phyloP scores from a whole-genome alignment of 2,329 filamentous ascomycete species.

The Talaromyces sp. region DNA sequence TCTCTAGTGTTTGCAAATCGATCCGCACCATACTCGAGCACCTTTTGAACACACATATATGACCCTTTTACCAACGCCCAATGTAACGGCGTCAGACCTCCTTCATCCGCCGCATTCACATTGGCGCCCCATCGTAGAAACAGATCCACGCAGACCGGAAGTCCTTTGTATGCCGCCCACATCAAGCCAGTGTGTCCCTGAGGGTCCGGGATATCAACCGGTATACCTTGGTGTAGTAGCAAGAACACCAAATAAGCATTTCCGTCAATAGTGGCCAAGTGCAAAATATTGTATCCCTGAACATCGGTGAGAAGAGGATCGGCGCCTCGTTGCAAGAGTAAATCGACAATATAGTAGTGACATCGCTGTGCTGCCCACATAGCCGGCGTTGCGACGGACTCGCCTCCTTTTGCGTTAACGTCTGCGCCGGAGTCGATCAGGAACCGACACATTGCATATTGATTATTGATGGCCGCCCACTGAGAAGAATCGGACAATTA shows the following conservation, averaged over 20 bases:
- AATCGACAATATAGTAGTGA: conserved; percentile 93
- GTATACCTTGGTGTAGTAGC: conserved; percentile 90
- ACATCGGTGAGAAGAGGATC: conserved; percentile 89
- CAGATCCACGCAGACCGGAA: conserved; percentile 83
- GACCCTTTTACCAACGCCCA: conserved; percentile 96
- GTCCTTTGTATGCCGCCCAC: conserved; percentile 99
- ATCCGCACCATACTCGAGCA: conserved; percentile 93
- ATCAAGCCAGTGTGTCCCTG: conserved; percentile 93
- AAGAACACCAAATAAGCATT: conserved; percentile 87
- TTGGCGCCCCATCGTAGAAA: conserved; percentile 94
- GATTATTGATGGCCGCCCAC: conserved; percentile 99
- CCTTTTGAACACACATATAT: conserved; percentile 81
- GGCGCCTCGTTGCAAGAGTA: conserved; percentile 85
- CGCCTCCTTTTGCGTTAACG: conserved; percentile 92
- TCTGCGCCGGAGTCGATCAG: conserved; percentile 82
- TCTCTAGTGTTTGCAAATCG: conserved; percentile 84
- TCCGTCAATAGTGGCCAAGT: conserved; percentile 95
- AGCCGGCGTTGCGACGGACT: conserved; percentile 87
- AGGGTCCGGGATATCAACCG: conserved; percentile 83
- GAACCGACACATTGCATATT: conserved; percentile 95
- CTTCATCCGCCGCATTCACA: conserved; percentile 84
- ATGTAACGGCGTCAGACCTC: conserved; percentile 90
- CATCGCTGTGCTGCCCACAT: conserved; percentile 97
- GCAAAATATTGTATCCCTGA: conserved; percentile 96
- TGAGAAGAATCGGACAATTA: conserved; percentile 39